Base-by-base conservation (phyloP, 306 rosid species). In the Pterocarpus santalinus region DNA sequence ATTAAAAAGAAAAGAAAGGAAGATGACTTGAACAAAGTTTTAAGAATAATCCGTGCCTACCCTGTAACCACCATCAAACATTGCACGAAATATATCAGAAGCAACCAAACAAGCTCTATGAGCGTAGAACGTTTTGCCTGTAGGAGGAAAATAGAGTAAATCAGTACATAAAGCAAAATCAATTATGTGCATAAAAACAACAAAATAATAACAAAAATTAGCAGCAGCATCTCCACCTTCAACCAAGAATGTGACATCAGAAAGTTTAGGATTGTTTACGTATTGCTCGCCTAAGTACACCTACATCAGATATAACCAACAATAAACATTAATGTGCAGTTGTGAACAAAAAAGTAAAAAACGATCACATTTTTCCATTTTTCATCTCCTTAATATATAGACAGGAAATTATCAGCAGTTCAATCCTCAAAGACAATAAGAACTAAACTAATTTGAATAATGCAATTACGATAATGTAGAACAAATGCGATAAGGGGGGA, bases 21-120 rank as follows among this genome's bases (percentile, higher is more conserved):
- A 22, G 28, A 61, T 32, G 36, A 72, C 79, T 32, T 36, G 43
- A 72, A 61, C 17, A 61, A 64, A 69, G n/a, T 46, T 47, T 66
- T 6, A 11, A 52, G 72, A 49, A 38, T 69, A 32, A 34, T 65
- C 36, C 35, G 75, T 22, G 69, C 97, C 85, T 86, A 95, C 99
- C 92, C 94, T 90, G 78, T 93, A 95, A 69, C 96, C 93, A 55
- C 99, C 98, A 77, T 93, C 97, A 81, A 95, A 91, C 99, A 95
- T 95, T 7, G 94, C 98, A 4, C 94, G 96, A 78, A 95, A 95
- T 60, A 89, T 88, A 80, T 89, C 98, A 11, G 97, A 95, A 71
- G 98, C 89, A 64, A 91, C 89, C 69, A 95, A 78, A 85, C 98
- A 91, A 67, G 53, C 87, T 86, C 91, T 87, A 80, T 93, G 99